Conservation (phyloP, 106 monocot species). For the Narthecium ossifragum region DNA sequence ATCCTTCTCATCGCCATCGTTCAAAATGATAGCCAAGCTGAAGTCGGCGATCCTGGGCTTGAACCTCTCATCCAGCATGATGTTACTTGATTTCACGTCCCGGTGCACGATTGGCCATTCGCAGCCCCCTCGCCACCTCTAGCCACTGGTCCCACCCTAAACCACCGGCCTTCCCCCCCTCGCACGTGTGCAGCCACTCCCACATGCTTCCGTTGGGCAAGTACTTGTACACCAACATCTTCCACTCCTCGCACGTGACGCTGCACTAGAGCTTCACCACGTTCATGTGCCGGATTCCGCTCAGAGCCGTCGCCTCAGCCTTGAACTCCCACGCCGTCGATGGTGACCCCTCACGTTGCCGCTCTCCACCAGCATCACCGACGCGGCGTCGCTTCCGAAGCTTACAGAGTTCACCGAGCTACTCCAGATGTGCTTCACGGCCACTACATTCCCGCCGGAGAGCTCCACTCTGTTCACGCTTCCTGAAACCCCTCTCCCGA, state of each 20-base stretch:
- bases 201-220: conserved; percentile 79
- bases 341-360: too few relatives aligned
- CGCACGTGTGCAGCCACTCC: conserved; percentile 53
- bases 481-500: conserved; percentile 87
- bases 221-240: conserved; percentile 80
- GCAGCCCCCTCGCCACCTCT: conserved; percentile 56
- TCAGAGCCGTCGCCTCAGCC: conserved; percentile 64
- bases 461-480: conserved; percentile 76
- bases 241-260: conserved; percentile 73
- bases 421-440: conserved; percentile 95
- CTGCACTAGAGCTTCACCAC: conserved; percentile 91
- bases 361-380: conserved; percentile 23
- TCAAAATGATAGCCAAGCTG: conserved; percentile 70
- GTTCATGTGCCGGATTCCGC: conserved; percentile 83
- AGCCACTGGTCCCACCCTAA: conserved; percentile 47
- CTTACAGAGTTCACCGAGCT: too few relatives aligned
- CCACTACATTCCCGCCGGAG: conserved; percentile 32
- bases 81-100: conserved; percentile 89
- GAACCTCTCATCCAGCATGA: conserved; percentile 67
- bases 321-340: conserved; percentile 50
- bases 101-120: conserved; percentile 63
- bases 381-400: background rate
- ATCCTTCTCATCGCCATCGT: conserved; percentile 1
- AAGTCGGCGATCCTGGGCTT: conserved; percentile 85
- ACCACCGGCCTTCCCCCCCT: conserved; percentile 33